These are phyloP conservation scores for California macrophylla DNA, from an alignment of 441 rosid genomes.

Conservation along the genomic window DNA sequence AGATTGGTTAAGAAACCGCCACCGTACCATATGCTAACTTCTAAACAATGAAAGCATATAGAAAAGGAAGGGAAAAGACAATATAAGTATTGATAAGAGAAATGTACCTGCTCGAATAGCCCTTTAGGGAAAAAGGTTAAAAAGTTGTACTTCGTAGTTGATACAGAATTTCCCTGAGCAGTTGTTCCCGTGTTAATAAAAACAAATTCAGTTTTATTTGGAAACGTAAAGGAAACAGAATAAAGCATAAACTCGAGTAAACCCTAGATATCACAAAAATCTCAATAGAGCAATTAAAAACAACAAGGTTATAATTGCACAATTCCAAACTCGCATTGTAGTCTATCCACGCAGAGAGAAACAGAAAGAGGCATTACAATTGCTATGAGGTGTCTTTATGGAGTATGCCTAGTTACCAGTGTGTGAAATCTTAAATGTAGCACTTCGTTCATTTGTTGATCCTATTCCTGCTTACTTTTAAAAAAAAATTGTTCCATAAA, in stretches of 20 bases:
- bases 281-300: neutral
- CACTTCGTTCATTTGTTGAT: neutral
- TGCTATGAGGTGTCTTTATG: neutral
- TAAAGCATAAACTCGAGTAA: neutral
- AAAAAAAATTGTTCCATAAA: neutral
- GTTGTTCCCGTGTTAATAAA: conserved; percentile 22
- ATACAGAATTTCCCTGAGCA: conserved; percentile 79
- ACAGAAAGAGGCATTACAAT: neutral
- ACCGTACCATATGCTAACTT: neutral
- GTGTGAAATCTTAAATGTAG: neutral
- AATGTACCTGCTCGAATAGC: conserved; percentile 84
- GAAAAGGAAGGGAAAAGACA: neutral
- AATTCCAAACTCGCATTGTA: neutral
- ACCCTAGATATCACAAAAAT: neutral
- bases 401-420: neutral
- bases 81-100: neutral
- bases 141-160: conserved; percentile 96
- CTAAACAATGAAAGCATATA: neutral
- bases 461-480: neutral
- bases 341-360: neutral
- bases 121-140: conserved; percentile 92
- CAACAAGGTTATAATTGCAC: neutral
- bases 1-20: neutral
- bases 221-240: neutral
- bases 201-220: conserved; percentile 6